Evolutionary conservation across 2,329 filamentous ascomycete species (phyloP).

Genomic region (Aspergillus pseudoterreus): DNA sequence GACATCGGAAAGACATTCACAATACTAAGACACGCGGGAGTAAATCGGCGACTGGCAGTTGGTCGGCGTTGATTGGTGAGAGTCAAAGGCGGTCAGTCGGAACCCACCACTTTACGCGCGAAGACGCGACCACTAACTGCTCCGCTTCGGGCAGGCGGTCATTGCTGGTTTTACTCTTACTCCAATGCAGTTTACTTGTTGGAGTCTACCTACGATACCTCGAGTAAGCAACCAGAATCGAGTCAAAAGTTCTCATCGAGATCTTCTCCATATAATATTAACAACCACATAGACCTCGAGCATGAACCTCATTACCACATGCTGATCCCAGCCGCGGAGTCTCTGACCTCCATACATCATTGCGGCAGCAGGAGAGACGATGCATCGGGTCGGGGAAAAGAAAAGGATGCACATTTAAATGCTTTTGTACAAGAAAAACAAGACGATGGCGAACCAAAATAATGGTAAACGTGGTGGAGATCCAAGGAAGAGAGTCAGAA

Average conservation of each 20-base stretch:
- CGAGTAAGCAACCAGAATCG: background rate
- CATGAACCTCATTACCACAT: slow-evolving; percentile 14
- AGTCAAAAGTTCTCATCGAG: slow-evolving; percentile 15
- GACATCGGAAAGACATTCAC: background rate
- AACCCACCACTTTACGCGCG: slow-evolving; percentile 21
- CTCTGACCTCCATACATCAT: slow-evolving; percentile 6
- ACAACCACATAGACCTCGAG: slow-evolving; percentile 13
- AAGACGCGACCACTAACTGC: slow-evolving; percentile 10
- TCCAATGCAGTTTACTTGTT: too few species aligned
- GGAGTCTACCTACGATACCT: background rate
- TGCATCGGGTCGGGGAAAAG: slow-evolving; percentile 6
- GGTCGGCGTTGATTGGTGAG: slow-evolving; percentile 8
- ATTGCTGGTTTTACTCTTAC: background rate
- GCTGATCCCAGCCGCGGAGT: slow-evolving; percentile 5
- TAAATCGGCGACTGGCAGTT: slow-evolving; percentile 10
- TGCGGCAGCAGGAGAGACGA: slow-evolving; percentile 9
- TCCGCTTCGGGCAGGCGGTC: background rate
- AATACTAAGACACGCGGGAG: slow-evolving; percentile 3
- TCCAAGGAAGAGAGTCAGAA: background rate
- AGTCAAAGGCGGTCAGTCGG: slow-evolving; percentile 19
- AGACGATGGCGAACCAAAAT: background rate
- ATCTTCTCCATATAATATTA: slow-evolving; percentile 24
- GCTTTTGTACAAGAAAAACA: slow-evolving; percentile 33
- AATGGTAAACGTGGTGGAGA: slow-evolving; percentile 4
- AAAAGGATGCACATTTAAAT: slow-evolving; percentile 15